These are phyloP conservation scores for Phytophthora podocarpi DNA, from an alignment of 352 stramenopile genomes.

Conservation along the genomic window DNA sequence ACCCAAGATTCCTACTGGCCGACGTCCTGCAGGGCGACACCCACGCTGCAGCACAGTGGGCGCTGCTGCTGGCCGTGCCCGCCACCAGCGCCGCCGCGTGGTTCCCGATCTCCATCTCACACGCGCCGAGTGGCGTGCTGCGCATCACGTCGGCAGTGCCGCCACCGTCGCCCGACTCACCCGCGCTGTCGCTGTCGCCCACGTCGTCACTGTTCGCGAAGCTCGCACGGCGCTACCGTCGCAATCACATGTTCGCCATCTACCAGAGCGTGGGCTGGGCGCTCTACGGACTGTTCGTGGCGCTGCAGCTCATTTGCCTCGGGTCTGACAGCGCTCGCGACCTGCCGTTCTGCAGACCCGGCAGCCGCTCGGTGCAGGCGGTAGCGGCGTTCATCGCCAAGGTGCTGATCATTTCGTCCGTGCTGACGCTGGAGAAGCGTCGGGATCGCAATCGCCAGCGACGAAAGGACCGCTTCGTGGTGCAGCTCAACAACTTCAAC, in stretches of 20 bases:
- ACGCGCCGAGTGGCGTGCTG: slow-evolving; percentile 21
- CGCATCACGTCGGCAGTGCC: slow-evolving; percentile 40
- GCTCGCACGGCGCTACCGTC: slow-evolving; percentile 35
- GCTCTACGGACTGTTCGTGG: slow-evolving; percentile 62
- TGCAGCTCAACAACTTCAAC: slow-evolving; percentile 88
- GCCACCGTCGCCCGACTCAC: slow-evolving; percentile 22
- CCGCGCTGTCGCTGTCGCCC: slow-evolving; percentile 22
- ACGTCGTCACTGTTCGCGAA: slow-evolving; percentile 31
- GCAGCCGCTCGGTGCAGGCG: slow-evolving; percentile 57
- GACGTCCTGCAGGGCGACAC: slow-evolving; percentile 42
- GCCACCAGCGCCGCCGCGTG: slow-evolving; percentile 64
- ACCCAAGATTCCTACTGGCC: slow-evolving; percentile 41
- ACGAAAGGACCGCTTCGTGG: slow-evolving; percentile 55
- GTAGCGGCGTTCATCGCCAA: slow-evolving; percentile 74
- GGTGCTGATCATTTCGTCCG: slow-evolving; percentile 79
- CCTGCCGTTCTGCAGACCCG: slow-evolving; percentile 49
- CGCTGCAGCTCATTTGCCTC: slow-evolving; percentile 47
- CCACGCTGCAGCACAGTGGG: slow-evolving; percentile 43
- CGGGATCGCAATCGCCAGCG: slow-evolving; percentile 39
- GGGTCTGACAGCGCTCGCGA: slow-evolving; percentile 4
- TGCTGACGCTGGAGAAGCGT: slow-evolving; percentile 64
- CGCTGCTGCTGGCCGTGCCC: slow-evolving; percentile 52
- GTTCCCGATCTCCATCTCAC: slow-evolving; percentile 60
- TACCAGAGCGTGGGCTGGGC: slow-evolving; percentile 71
- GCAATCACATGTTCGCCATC: slow-evolving; percentile 67